phyloP scores from a whole-genome alignment of 2,329 filamentous ascomycete genomes.

The Neurospora crassa region DNA sequence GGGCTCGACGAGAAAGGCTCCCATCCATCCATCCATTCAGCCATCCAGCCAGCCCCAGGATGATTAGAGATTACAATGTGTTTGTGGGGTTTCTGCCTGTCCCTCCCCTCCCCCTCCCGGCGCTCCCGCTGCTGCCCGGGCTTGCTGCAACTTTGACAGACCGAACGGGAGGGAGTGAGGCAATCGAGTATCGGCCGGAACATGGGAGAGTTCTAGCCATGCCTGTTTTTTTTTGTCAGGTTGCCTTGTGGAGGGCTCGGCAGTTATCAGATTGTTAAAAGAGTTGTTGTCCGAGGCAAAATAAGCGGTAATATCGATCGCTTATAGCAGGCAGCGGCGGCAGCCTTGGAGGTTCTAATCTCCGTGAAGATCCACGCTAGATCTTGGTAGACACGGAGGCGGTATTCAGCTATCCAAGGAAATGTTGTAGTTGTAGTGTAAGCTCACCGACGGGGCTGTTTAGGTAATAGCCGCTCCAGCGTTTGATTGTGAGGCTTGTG shows the following conservation, averaged over 20 bases:
- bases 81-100: background rate
- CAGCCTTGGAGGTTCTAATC: background rate
- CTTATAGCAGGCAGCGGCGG: background rate
- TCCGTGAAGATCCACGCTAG: background rate
- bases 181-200: too few species aligned
- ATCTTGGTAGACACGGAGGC: background rate
- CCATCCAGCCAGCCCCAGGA: background rate
- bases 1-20: background rate
- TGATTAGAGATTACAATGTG: background rate
- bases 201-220: background rate
- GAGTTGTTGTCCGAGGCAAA: background rate
- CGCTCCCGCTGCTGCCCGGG: background rate
- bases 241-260: background rate
- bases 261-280: background rate
- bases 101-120: background rate
- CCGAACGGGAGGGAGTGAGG: background rate
- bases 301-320: background rate
- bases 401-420: background rate
- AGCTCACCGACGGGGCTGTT: background rate
- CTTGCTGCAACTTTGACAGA: background rate
- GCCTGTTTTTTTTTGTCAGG: background rate
- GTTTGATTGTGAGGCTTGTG: background rate
- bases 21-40: too few species aligned
- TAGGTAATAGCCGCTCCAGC: background rate
- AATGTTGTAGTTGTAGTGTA: background rate